Percentiles rank a stretch among this genome's conserved stretches.
Conservation (phyloP, 768 basidiomycete genomes). For the Wakefieldia striispora region DNA sequence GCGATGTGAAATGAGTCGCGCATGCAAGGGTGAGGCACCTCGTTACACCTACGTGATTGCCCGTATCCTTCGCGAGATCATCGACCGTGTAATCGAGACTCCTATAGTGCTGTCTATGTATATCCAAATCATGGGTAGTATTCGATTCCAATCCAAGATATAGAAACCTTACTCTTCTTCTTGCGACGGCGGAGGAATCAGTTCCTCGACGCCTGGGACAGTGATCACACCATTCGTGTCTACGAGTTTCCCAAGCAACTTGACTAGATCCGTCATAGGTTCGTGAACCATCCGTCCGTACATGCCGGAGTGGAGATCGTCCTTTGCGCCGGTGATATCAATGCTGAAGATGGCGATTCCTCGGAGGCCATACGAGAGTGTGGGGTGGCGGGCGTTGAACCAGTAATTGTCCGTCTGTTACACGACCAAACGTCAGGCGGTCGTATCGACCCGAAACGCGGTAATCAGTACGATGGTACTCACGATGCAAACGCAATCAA, state of each 20-base stretch:
- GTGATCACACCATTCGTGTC: constrained; percentile 70
- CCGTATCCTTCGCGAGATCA: background rate
- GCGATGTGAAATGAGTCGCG: constrained; percentile 30
- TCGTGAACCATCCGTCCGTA: constrained; percentile 76
- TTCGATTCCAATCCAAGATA: no score
- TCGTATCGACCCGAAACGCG: background rate
- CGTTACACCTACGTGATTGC: background rate
- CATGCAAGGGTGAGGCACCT: constrained; percentile 9
- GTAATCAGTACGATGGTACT: constrained; percentile 18
- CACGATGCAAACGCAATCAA: constrained; percentile 87
- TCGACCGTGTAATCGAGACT: background rate
- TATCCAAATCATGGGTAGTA: background rate
- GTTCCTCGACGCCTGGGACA: constrained; percentile 79
- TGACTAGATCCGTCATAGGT: constrained; percentile 87
- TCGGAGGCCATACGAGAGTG: constrained; percentile 79
- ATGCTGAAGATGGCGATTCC: constrained; percentile 81
- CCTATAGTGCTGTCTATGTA: background rate
- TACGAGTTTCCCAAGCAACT: constrained; percentile 77
- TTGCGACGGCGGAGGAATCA: constrained; percentile 65
- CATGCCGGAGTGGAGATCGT: constrained; percentile 87
- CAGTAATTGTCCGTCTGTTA: constrained; percentile 85
- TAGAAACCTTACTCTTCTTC: constrained; percentile 28
- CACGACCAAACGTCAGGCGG: background rate
- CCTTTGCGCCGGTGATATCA: constrained; percentile 72
- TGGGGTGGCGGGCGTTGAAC: constrained; percentile 73